Percentiles rank a stretch among this genome's conserved stretches.
Conservation (phyloP, 1,284 basidiomycete genomes). For the Heterobasidion occidentale region DNA sequence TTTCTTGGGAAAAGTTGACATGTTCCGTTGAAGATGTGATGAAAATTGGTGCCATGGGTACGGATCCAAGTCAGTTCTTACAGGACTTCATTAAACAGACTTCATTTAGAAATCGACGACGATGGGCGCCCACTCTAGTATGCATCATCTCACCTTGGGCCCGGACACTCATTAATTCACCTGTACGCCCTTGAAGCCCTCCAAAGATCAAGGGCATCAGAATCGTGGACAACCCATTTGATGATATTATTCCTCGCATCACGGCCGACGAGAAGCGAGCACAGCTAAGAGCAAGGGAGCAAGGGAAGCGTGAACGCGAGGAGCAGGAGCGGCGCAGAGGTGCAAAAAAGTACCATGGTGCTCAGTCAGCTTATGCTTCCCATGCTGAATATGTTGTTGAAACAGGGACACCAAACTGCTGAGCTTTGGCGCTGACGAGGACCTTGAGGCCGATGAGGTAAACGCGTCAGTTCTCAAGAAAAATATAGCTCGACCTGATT, state of each 20-base stretch:
- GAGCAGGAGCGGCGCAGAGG: conserved; percentile 65
- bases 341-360: conserved; percentile 69
- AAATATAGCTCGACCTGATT: conserved; percentile 70
- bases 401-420: conserved; percentile 78
- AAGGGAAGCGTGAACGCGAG: conserved; percentile 71
- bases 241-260: conserved; percentile 93
- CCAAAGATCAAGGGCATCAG: conserved; percentile 82
- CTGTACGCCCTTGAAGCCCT: conserved; percentile 43
- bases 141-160: conserved; percentile 20
- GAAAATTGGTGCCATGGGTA: conserved; percentile 84
- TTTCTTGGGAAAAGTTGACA: conserved; percentile 2
- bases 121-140: conserved; percentile 84
- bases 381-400: neutral
- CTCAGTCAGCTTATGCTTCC: neutral
- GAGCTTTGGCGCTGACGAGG: conserved; percentile 83
- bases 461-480: conserved; percentile 55
- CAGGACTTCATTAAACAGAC: neutral
- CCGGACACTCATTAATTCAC: neutral
- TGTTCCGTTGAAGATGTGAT: conserved; percentile 56
- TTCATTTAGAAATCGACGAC: conserved; percentile 63
- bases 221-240: conserved; percentile 90
- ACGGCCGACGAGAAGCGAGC: conserved; percentile 85
- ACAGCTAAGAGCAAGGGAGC: conserved; percentile 73
- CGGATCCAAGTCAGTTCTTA: neutral
- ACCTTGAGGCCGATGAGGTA: conserved; percentile 42